phyloP scores from a whole-genome alignment of 352 stramenopile genomes.

The Peronospora farinosa region DNA sequence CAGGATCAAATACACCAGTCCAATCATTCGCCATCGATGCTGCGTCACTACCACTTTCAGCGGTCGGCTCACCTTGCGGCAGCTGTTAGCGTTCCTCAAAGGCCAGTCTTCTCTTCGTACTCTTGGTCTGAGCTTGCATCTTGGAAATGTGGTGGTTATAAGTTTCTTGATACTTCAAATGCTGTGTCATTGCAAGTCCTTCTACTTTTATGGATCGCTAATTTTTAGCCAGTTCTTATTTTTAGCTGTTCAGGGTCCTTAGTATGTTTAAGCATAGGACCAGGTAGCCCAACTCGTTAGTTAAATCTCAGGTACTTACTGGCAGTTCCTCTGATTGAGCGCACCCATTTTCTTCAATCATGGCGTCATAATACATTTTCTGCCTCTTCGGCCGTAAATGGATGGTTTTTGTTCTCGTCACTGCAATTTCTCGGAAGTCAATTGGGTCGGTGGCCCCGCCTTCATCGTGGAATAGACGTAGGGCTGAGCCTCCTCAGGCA shows the following conservation, averaged over 20 bases:
- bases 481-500: neutral
- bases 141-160: slow-evolving; percentile 4
- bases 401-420: slow-evolving; percentile 29
- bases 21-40: slow-evolving; percentile 24
- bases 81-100: neutral
- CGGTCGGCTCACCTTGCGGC: slow-evolving; percentile 11
- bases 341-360: slow-evolving; percentile 22
- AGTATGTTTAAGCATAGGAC: slow-evolving; percentile 51
- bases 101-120: slow-evolving; percentile 2
- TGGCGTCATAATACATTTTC: slow-evolving; percentile 27
- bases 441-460: slow-evolving; percentile 30
- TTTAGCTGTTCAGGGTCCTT: slow-evolving; percentile 58
- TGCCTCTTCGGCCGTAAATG: slow-evolving; percentile 32
- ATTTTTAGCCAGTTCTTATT: slow-evolving; percentile 46
- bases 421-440: slow-evolving; percentile 46
- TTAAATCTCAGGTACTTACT: slow-evolving; percentile 36
- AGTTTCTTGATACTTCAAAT: slow-evolving; percentile 40
- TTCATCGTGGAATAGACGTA: slow-evolving; percentile 13
- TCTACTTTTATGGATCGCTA: slow-evolving; percentile 48
- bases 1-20: slow-evolving; percentile 31
- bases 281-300: slow-evolving; percentile 50
- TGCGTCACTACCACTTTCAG: slow-evolving; percentile 3
- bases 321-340: slow-evolving; percentile 43
- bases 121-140: neutral
- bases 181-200: slow-evolving; percentile 39